Percentiles rank a stretch among this genome's conserved stretches.
phyloP scores from a whole-genome alignment of 2,329 filamentous ascomycete species.

The Trichophyton benhamiae region DNA sequence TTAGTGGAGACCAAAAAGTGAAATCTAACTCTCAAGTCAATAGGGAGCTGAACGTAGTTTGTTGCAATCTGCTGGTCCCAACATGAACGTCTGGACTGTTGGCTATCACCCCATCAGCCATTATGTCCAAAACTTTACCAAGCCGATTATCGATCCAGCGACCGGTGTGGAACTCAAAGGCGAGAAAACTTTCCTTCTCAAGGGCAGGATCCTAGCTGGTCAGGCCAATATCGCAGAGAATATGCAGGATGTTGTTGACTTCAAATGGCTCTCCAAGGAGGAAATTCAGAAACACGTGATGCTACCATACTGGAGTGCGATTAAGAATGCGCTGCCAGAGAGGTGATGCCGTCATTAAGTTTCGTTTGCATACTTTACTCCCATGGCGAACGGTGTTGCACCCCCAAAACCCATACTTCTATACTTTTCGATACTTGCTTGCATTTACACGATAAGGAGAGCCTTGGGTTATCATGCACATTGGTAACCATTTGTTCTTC shows the following conservation, averaged over 20 bases:
- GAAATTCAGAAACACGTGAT: constrained; percentile 62
- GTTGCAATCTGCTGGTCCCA: constrained; percentile 63
- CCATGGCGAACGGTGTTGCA: neutral
- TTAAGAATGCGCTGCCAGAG: constrained; percentile 74
- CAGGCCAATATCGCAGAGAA: constrained; percentile 61
- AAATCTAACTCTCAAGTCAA: neutral
- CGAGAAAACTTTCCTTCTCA: constrained; percentile 89
- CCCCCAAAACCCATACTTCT: neutral
- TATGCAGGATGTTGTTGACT: constrained; percentile 61
- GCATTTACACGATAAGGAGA: neutral
- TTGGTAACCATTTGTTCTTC: neutral
- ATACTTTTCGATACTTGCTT: neutral
- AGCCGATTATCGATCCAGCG: constrained; percentile 30
- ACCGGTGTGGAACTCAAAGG: constrained; percentile 41
- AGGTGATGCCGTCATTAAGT: constrained; percentile 39
- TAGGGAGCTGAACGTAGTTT: constrained; percentile 75
- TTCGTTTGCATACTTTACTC: neutral
- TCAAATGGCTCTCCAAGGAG: constrained; percentile 83
- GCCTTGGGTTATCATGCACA: neutral
- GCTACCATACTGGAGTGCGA: constrained; percentile 56
- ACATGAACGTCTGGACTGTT: constrained; percentile 99
- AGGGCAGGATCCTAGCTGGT: constrained; percentile 92
- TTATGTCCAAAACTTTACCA: constrained; percentile 47
- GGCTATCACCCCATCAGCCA: constrained; percentile 82
- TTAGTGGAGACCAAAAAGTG: neutral